phyloP scores from a whole-genome alignment of 106 monocot species.

The Dioscorea dumetorum region DNA sequence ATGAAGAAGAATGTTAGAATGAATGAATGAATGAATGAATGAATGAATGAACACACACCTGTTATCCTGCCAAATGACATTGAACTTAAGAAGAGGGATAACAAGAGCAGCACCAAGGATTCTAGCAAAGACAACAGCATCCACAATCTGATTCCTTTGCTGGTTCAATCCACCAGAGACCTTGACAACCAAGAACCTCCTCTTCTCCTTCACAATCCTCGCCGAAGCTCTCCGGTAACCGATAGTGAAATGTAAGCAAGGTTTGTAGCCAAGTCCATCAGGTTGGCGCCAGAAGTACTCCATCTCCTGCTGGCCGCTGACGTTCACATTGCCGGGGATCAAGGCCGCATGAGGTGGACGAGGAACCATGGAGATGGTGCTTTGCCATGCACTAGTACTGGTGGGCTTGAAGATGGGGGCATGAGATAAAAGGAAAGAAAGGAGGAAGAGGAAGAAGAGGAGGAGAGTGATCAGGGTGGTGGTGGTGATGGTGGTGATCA shows the following conservation, averaged over 20 bases:
- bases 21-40: not conserved
- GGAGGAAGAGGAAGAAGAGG: conserved; percentile 2
- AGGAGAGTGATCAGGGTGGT: not conserved
- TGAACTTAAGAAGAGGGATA: conserved; percentile 22
- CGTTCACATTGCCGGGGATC: not conserved
- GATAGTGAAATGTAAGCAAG: conserved; percentile 21
- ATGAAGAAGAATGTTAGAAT: not conserved
- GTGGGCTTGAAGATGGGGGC: not conserved
- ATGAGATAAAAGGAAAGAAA: not conserved
- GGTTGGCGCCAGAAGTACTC: conserved; percentile 46
- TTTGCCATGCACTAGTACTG: not conserved
- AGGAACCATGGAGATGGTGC: not conserved
- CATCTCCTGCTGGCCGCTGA: not conserved
- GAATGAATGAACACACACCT: conserved; percentile 5
- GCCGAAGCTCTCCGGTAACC: conserved; percentile 15
- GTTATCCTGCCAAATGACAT: conserved; percentile 28
- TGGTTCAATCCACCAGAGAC: conserved; percentile 42
- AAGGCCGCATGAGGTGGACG: not conserved
- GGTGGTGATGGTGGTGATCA: no score
- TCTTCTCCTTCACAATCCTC: conserved; percentile 9
- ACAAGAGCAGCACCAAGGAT: conserved; percentile 37
- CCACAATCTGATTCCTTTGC: conserved; percentile 43
- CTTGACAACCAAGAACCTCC: conserved; percentile 22
- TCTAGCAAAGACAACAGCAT: conserved; percentile 39
- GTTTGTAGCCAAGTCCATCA: conserved; percentile 21